phyloP scores from a whole-genome alignment of 768 basidiomycete species.

The Gymnopilus dilepis region DNA sequence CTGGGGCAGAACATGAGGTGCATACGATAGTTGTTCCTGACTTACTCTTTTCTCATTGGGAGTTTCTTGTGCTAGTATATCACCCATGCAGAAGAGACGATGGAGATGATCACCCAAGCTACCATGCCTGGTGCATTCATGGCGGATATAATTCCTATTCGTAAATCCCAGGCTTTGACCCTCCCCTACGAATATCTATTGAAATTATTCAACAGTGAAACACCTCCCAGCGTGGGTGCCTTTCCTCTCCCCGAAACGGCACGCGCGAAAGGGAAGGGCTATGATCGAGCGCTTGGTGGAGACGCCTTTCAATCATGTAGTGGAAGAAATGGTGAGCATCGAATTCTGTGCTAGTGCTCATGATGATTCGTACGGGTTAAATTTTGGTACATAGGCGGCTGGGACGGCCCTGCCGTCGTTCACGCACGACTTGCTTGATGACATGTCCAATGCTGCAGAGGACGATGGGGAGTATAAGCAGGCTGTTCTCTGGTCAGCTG shows the following conservation, averaged over 20 bases:
- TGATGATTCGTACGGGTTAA: too few species aligned
- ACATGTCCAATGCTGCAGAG: background rate
- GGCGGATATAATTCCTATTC: constrained; percentile 12
- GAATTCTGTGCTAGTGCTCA: background rate
- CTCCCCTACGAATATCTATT: background rate
- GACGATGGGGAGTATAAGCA: constrained; percentile 6
- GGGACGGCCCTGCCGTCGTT: constrained; percentile 10
- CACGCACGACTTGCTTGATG: constrained; percentile 6
- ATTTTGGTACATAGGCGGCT: constrained; percentile 1
- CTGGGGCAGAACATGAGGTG: constrained; percentile 8
- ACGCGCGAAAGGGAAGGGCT: constrained; percentile 5
- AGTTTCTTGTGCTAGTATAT: background rate
- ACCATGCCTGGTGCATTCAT: constrained; percentile 18
- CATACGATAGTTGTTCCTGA: too few species aligned
- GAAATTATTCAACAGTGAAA: constrained; percentile 4
- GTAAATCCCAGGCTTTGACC: background rate
- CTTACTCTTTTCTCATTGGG: background rate
- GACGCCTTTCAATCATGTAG: constrained; percentile 16
- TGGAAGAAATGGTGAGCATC: constrained; percentile 8
- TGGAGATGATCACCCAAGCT: constrained; percentile 14
- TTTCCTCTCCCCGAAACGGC: constrained; percentile 1
- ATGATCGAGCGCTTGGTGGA: constrained; percentile 16
- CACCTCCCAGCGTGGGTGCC: constrained; percentile 5
- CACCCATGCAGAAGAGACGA: constrained; percentile 12
- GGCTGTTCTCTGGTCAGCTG: constrained; percentile 13